Evolutionary conservation across 257 asterid species (phyloP).

Genomic region (Solanum clarkiae): DNA sequence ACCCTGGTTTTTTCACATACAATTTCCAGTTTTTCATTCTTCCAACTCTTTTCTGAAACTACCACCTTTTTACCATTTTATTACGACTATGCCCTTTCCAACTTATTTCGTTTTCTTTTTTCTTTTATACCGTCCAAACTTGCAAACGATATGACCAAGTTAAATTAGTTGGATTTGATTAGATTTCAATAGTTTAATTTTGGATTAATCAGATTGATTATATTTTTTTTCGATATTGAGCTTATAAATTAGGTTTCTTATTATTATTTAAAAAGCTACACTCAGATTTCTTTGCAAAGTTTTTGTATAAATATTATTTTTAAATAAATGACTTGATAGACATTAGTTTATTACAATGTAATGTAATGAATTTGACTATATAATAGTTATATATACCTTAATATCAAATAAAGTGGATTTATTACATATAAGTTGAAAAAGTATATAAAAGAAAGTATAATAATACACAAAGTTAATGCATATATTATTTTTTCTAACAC

Average conservation of each 20-base stretch:
- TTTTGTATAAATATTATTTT: neutral
- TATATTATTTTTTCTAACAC: too few relatives aligned
- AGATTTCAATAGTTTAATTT: neutral
- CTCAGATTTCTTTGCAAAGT: neutral
- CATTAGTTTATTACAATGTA: neutral
- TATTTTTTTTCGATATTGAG: neutral
- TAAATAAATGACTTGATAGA: neutral
- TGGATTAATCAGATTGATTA: neutral
- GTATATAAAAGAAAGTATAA: neutral
- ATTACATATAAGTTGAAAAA: too few relatives aligned
- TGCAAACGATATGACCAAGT: neutral
- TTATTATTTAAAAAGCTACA: neutral
- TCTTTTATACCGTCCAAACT: neutral
- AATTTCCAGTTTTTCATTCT: neutral
- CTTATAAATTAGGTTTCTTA: neutral
- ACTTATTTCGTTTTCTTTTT: neutral
- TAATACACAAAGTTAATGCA: neutral
- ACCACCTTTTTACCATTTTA: neutral
- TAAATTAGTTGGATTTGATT: neutral
- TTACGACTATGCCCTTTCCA: constrained; percentile 1
- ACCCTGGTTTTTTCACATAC: neutral
- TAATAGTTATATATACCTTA: too few relatives aligned
- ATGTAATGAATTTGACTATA: neutral
- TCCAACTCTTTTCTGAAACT: neutral
- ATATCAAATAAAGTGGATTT: too few relatives aligned